Evolutionary conservation across 441 rosid genomes (phyloP), one percentile per base, ranked within the genome.

Genomic region (Jatropha podagrica): DNA sequence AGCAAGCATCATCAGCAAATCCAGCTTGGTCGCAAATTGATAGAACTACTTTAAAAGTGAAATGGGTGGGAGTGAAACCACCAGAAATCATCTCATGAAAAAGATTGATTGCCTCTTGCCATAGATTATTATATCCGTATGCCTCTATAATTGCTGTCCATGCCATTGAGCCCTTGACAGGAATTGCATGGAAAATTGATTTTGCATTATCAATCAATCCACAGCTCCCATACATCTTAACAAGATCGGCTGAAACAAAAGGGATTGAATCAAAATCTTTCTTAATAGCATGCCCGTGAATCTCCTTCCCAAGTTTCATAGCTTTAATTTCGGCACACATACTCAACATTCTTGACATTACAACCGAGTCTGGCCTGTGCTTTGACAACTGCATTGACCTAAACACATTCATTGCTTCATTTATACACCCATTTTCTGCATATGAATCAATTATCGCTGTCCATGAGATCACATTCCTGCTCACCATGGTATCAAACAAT

Each of bases 71-170:
- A 74, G 86, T 66, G 72, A 82, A 92, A 66, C 93, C 93, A 56
- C 79, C 38, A 26, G 86, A 74, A 69, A 76, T 73, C 98, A 94
- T 94, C 79, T 79, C 60, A 60, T 88, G 76, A 80, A 90, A 94
- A 71, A 83, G 85, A 60, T 73, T 68, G 60, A 94, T 68, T 76
- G 92, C 96, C 26, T 90, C 94, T 67, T 42, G 55, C 66, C 77
- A 82, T 65, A 74, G 82, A 69, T 77, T 84, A 69, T 81, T 88
- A 70, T 61, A 72, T 58, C 93, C 92, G 65, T 84, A 81, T 10
- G 92, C 89, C 59, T 91, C 92, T 76, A 94, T 82, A 68, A 91
- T 85, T 78, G 97, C 91, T 66, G 97, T 90, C 97, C 98, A 91
- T 42, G 89, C 82, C 85, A 88, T 59, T 55, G 91, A 80, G 65